Percentiles rank a stretch among this genome's conserved stretches.
These are phyloP conservation scores for Pleomassaria siparia DNA, from an alignment of 2,329 filamentous ascomycete genomes.

Conservation along the genomic window DNA sequence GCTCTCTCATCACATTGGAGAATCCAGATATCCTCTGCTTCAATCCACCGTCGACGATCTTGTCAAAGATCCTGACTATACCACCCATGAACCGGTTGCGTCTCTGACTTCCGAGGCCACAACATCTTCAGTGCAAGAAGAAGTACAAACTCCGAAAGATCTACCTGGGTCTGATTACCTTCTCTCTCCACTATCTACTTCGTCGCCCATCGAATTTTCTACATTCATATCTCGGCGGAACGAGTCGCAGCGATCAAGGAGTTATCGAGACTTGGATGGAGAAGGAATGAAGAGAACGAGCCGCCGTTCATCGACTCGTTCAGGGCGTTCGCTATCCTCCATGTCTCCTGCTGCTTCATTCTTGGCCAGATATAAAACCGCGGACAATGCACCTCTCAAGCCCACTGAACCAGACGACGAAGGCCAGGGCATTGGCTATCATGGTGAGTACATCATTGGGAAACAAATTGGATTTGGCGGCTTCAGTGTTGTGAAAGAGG, in stretches of 20 bases:
- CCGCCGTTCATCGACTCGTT: constrained; percentile 50
- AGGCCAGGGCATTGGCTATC: constrained; percentile 64
- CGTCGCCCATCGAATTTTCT: constrained; percentile 42
- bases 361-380: constrained; percentile 54
- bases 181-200: constrained; percentile 35
- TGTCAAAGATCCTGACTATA: constrained; percentile 26
- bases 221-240: constrained; percentile 27
- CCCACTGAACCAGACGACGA: constrained; percentile 63
- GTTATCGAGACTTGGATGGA: constrained; percentile 34
- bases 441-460: constrained; percentile 65
- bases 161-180: constrained; percentile 34
- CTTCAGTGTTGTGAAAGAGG: constrained; percentile 68
- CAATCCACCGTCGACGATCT: constrained; percentile 39
- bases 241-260: constrained; percentile 33
- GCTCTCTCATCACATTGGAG: constrained; percentile 24
- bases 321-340: constrained; percentile 49
- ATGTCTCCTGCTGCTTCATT: constrained; percentile 62
- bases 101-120: constrained; percentile 48
- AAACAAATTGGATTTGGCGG: constrained; percentile 67
- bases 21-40: constrained; percentile 38
- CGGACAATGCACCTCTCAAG: constrained; percentile 40
- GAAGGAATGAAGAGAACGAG: constrained; percentile 38
- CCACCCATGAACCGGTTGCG: constrained; percentile 34
- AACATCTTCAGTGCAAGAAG: constrained; percentile 41
- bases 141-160: constrained; percentile 42